phyloP scores from a whole-genome alignment of 2,329 filamentous ascomycete genomes.

The Colletotrichum noveboracense region DNA sequence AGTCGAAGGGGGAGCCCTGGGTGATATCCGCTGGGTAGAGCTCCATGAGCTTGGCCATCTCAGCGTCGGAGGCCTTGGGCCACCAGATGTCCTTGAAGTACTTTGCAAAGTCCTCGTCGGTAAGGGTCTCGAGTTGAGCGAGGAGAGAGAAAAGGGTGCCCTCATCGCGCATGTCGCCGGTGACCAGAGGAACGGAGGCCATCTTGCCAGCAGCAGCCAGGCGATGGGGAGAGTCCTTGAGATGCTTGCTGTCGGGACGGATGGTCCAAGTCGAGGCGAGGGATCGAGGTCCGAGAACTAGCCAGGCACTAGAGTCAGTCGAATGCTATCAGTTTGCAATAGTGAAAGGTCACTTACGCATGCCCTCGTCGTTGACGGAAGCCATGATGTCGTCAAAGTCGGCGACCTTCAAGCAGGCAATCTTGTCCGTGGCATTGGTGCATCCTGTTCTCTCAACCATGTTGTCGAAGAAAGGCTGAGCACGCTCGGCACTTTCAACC shows the following conservation, averaged over 20 bases:
- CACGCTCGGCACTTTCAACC: not conserved
- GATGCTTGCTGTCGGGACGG: not conserved
- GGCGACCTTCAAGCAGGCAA: conserved; percentile 1
- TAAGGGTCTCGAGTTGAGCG: not conserved
- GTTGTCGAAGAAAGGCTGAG: not conserved
- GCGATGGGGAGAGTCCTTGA: not conserved
- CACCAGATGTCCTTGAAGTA: not conserved
- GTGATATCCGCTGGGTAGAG: conserved; percentile 49
- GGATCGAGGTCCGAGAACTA: not conserved
- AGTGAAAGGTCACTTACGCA: not conserved
- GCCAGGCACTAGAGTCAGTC: not conserved
- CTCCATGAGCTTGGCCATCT: not conserved
- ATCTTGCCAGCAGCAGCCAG: not conserved
- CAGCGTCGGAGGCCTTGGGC: not conserved
- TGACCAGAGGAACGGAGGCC: conserved; percentile 60
- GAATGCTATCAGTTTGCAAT: not conserved
- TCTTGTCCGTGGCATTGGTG: not conserved
- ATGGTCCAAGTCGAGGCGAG: not conserved
- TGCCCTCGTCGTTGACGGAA: conserved; percentile 1
- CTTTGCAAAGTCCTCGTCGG: not conserved
- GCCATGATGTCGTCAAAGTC: conserved; percentile 2
- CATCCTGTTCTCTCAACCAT: not conserved
- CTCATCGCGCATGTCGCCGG: conserved; percentile 70
- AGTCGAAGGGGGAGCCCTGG: conserved; percentile 65
- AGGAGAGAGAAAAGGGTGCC: conserved; percentile 65